phyloP scores from a whole-genome alignment of 352 stramenopile species.

The Globisporangium acanthophoron region DNA sequence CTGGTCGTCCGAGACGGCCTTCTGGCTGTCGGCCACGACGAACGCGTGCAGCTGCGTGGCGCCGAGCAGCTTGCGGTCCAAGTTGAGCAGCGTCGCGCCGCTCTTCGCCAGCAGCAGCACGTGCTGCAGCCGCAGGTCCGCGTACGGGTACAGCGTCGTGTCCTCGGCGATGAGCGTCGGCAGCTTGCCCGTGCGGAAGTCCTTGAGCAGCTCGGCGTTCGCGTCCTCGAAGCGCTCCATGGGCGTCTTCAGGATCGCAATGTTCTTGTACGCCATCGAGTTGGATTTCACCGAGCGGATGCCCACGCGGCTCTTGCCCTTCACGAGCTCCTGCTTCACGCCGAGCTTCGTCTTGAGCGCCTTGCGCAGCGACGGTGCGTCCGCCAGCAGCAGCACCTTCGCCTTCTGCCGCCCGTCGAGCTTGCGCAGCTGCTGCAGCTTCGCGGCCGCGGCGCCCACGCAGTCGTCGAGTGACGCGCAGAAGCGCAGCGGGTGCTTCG shows the following conservation, averaged over 20 bases:
- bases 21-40: constrained; percentile 39
- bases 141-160: constrained; percentile 59
- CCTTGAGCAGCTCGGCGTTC: constrained; percentile 50
- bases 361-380: constrained; percentile 49
- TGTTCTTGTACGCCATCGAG: constrained; percentile 48
- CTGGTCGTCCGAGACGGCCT: constrained; percentile 24
- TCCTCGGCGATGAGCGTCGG: constrained; percentile 58
- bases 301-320: constrained; percentile 48
- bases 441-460: constrained; percentile 27
- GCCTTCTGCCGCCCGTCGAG: constrained; percentile 57
- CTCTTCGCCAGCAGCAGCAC: constrained; percentile 59
- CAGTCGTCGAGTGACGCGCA: constrained; percentile 48
- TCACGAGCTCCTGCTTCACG: constrained; percentile 47
- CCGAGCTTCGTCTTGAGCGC: constrained; percentile 51
- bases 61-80: constrained; percentile 38
- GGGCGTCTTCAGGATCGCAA: constrained; percentile 63
- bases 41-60: constrained; percentile 46
- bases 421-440: constrained; percentile 47
- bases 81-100: constrained; percentile 27
- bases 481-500: constrained; percentile 34
- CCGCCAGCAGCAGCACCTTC: constrained; percentile 59
- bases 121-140: constrained; percentile 44
- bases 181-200: constrained; percentile 60
- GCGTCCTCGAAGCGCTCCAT: constrained; percentile 60
- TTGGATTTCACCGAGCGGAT: constrained; percentile 59